Evolutionary conservation across 2,329 filamentous ascomycete species (phyloP).

Genomic region (Fonsecaea multimorphosa): DNA sequence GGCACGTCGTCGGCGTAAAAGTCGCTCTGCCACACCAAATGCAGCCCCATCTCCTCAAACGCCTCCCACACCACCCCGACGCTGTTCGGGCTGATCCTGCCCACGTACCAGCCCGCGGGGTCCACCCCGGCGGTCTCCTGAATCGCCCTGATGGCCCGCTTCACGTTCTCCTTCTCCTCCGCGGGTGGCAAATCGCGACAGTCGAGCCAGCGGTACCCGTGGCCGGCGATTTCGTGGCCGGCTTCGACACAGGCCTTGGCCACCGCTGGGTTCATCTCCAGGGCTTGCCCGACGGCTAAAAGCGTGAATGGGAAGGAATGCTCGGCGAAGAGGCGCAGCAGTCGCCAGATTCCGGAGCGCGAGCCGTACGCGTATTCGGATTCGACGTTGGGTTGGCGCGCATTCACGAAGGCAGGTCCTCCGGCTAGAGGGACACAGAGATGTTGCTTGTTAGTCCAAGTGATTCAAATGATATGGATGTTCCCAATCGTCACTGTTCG

Average conservation of each 20-base stretch:
- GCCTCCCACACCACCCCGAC: slow-evolving; percentile 2
- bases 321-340: neutral
- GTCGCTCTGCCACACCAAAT: neutral
- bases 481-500: neutral
- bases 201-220: neutral
- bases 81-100: neutral
- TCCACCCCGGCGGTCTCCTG: neutral
- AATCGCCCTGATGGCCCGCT: neutral
- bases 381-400: neutral
- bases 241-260: neutral
- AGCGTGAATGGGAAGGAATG: neutral
- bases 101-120: neutral
- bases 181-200: neutral
- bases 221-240: neutral
- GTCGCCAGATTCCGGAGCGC: neutral
- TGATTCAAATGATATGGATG: neutral
- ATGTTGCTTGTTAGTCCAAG: neutral
- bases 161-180: neutral
- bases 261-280: neutral
- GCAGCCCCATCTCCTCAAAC: neutral
- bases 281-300: neutral
- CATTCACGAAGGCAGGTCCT: neutral
- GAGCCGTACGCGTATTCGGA: slow-evolving; percentile 1
- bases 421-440: neutral
- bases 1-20: slow-evolving; percentile 1